These are phyloP conservation scores for Epichloe glyceriae DNA, from an alignment of 2,329 filamentous ascomycete genomes.

Conservation along the genomic window DNA sequence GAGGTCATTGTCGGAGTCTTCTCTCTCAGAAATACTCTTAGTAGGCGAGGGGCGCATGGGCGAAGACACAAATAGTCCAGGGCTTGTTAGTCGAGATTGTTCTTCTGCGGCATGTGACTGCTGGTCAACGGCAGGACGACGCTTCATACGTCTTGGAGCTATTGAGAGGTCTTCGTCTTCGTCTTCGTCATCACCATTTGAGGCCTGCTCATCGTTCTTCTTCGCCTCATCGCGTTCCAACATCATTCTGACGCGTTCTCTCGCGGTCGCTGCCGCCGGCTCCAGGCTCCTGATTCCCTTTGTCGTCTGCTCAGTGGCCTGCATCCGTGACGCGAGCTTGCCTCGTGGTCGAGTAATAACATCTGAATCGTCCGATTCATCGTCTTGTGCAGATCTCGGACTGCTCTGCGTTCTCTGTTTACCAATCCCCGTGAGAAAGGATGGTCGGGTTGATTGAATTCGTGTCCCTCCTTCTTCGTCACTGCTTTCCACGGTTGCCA, in stretches of 20 bases:
- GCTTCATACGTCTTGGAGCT: constrained; percentile 27
- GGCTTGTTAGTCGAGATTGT: constrained; percentile 18
- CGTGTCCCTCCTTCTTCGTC: constrained; percentile 29
- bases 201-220: constrained; percentile 13
- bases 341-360: constrained; percentile 40
- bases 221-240: constrained; percentile 20
- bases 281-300: constrained; percentile 5
- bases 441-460: constrained; percentile 7
- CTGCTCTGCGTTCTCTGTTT: not conserved
- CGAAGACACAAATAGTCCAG: constrained; percentile 45
- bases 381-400: constrained; percentile 18
- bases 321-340: constrained; percentile 52
- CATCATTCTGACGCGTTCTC: constrained; percentile 31
- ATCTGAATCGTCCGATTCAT: constrained; percentile 31
- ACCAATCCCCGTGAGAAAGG: not conserved
- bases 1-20: constrained; percentile 33
- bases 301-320: constrained; percentile 18
- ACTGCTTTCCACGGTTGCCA: constrained; percentile 36
- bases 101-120: constrained; percentile 12
- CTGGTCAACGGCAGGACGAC: constrained; percentile 22
- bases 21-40: constrained; percentile 19
- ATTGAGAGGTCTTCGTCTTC: constrained; percentile 27
- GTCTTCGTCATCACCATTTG: constrained; percentile 15
- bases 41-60: constrained; percentile 25
- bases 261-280: constrained; percentile 18